Evolutionary conservation across 345 rosid species (phyloP), one percentile per base, ranked within the genome.

Genomic region (Euphorbia peplus): DNA sequence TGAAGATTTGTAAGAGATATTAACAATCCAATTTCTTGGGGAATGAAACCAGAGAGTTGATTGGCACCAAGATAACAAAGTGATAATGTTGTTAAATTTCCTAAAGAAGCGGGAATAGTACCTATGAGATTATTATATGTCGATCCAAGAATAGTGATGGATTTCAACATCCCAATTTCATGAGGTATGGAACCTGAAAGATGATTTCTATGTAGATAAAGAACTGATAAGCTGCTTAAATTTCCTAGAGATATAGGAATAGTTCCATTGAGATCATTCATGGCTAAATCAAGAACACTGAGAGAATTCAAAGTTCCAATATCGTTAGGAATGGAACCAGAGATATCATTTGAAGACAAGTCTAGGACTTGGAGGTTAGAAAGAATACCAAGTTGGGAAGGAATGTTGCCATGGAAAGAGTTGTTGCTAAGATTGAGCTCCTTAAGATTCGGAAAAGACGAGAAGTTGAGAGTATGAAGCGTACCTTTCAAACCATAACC

Each of bases 401-500:
- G 50, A 44, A 44, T 44, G 15, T 7, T 44, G 15, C 50, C 50
- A 44, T 44, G 50, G 50, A 44, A 44, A 7, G 15, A 44, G 50
- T 44, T 44, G 13, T 44, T 12, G 50, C 15, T 10, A 44, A 44
- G 50, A 18, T 44, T 11, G 4, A 44, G 50, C 18, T 12, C 18
- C 16, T 6, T 44, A 15, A 44, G 50, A 44, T 44, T 6, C 14
- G 50, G 18, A 15, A 44, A 44, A 44, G 50, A 44, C 18, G 16
- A 44, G 12, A 44, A 44, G 1, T 18, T 44, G 50, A 44, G 50
- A 44, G 3, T 15, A 44, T 15, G 16, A 44, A 44, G 50, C 50
- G 75, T 41, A 71, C 22, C 69, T 71, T 61, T n/a, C 46, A 63
- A 63, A 65, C 22, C 81, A 1, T 59, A 35, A 11, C 18, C 50